Evolutionary conservation across 768 basidiomycete species (phyloP).

Genomic region (Clitopilus hobsonii): DNA sequence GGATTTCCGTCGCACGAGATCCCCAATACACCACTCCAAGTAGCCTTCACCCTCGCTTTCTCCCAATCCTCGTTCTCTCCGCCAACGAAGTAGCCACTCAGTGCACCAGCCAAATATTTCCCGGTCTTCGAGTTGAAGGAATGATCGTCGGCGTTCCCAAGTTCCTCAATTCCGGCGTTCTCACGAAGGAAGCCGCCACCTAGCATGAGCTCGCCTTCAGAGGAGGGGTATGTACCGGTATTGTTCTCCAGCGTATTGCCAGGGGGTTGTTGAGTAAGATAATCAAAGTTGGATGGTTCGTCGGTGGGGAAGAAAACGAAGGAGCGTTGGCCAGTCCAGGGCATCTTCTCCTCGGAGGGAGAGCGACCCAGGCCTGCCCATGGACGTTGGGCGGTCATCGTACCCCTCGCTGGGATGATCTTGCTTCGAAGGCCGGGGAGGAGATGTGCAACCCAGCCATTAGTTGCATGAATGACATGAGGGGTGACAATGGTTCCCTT

Average conservation of each 20-base stretch:
- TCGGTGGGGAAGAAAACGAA: conserved; percentile 53
- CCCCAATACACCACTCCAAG: conserved; percentile 65
- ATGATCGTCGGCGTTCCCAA: conserved; percentile 35
- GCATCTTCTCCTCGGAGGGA: background rate
- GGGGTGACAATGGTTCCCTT: conserved; percentile 50
- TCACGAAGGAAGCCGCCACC: conserved; percentile 51
- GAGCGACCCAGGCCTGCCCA: conserved; percentile 29
- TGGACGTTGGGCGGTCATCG: conserved; percentile 64
- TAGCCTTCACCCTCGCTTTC: conserved; percentile 47
- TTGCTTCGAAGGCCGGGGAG: conserved; percentile 57
- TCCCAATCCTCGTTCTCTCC: conserved; percentile 18
- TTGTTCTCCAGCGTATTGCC: conserved; percentile 6
- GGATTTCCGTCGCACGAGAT: conserved; percentile 57
- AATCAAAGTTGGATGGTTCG: conserved; percentile 47
- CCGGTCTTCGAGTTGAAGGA: conserved; percentile 20
- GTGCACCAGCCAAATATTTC: conserved; percentile 28
- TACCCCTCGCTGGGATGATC: conserved; percentile 54
- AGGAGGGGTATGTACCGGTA: conserved; percentile 13
- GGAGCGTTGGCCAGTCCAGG: conserved; percentile 41
- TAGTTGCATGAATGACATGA: conserved; percentile 81
- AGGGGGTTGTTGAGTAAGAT: conserved; percentile 58
- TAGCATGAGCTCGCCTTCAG: conserved; percentile 54
- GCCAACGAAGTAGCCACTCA: conserved; percentile 47
- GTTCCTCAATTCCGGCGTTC: conserved; percentile 24
- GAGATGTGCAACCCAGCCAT: conserved; percentile 76